These are phyloP conservation scores for Cercospora canescens DNA, from an alignment of 2,329 filamentous ascomycete genomes.

Conservation along the genomic window DNA sequence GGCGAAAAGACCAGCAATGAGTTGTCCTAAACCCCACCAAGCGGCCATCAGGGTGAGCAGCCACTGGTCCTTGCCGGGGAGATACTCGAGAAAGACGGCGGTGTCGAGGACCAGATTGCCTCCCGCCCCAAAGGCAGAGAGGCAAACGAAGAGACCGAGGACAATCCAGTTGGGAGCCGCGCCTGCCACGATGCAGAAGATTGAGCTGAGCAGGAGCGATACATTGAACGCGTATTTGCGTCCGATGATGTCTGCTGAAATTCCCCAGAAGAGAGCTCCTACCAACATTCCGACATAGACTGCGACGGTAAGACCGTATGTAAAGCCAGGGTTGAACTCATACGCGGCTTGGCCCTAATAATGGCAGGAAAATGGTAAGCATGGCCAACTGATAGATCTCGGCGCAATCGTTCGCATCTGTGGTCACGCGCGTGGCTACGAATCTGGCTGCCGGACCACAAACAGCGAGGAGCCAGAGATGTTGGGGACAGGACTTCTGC, in stretches of 20 bases:
- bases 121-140: conserved; percentile 65
- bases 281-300: conserved; percentile 57
- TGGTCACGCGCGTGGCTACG: neutral
- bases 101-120: conserved; percentile 66
- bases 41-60: conserved; percentile 62
- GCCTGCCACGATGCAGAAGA: conserved; percentile 65
- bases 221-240: conserved; percentile 69
- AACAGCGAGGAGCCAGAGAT: neutral
- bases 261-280: conserved; percentile 68
- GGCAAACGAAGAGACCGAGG: conserved; percentile 62
- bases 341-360: conserved; percentile 49
- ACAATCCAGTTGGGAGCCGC: conserved; percentile 66
- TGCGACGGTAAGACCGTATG: conserved; percentile 59
- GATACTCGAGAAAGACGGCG: conserved; percentile 58
- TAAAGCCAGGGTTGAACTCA: conserved; percentile 60
- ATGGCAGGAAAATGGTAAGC: neutral
- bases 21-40: conserved; percentile 56
- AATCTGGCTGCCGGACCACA: neutral
- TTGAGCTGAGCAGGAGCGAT: conserved; percentile 62
- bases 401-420: conserved; percentile 8
- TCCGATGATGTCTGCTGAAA: conserved; percentile 67
- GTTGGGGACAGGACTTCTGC: neutral
- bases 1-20: conserved; percentile 55
- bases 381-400: neutral
- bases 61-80: conserved; percentile 63